phyloP scores from a whole-genome alignment of 148 eudicot species.

The Persicaria tinctoria region DNA sequence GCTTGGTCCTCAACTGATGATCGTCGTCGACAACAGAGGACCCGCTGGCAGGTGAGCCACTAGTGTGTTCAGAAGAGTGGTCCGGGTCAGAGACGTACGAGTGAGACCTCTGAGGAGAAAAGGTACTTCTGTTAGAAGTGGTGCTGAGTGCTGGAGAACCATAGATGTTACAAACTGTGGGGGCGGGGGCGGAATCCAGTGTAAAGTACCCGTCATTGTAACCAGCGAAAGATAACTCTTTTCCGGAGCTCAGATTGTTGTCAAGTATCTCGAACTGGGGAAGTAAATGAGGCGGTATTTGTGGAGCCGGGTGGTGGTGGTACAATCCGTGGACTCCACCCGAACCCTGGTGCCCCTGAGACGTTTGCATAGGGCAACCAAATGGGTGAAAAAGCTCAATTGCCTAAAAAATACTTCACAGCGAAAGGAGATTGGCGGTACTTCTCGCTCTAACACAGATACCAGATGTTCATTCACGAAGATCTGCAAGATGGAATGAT shows the following conservation, averaged over 20 bases:
- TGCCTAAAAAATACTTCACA: background rate
- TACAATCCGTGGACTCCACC: constrained; percentile 26
- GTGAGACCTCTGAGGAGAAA: constrained; percentile 69
- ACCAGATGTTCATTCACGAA: background rate
- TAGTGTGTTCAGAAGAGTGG: constrained; percentile 46
- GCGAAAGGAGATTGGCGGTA: background rate
- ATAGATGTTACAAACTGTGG: constrained; percentile 21
- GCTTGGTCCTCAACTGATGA: constrained; percentile 28
- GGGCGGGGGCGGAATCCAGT: constrained; percentile 53
- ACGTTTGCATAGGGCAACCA: constrained; percentile 43
- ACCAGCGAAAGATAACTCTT: constrained; percentile 32
- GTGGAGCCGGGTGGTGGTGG: constrained; percentile 23
- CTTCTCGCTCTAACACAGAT: background rate
- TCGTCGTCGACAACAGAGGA: constrained; percentile 50
- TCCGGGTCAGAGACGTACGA: constrained; percentile 54
- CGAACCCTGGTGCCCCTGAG: constrained; percentile 33
- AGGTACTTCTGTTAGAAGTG: constrained; percentile 53
- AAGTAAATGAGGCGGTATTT: constrained; percentile 27
- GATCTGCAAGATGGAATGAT: constrained; percentile 5
- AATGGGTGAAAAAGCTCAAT: background rate
- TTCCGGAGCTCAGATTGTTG: constrained; percentile 34
- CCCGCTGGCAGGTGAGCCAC: constrained; percentile 25
- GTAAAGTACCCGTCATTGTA: constrained; percentile 52
- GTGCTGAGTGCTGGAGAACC: constrained; percentile 55
- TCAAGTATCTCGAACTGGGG: constrained; percentile 35